A percentile compares a stretch with the other conserved stretches of the same genome.
Evolutionary conservation across 2,329 filamentous ascomycete species (phyloP).

Genomic region (Curvularia eragrostidis): DNA sequence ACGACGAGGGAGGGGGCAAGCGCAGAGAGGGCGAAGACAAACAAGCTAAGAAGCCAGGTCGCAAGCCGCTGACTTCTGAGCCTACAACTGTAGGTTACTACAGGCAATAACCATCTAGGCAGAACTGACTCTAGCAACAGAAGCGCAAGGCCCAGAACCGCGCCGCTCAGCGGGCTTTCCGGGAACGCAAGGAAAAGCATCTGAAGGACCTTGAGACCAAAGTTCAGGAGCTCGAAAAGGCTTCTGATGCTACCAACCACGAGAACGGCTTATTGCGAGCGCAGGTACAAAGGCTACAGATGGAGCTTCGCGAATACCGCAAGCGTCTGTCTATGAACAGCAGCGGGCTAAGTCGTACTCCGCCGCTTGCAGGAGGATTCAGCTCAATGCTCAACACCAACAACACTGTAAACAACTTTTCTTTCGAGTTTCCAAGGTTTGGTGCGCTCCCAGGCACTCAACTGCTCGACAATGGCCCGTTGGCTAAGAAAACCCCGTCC

Average conservation of each 20-base stretch:
- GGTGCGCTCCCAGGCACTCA: slow-evolving; percentile 70
- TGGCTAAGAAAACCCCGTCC: slow-evolving; percentile 40
- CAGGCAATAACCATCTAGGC: slow-evolving; percentile 9
- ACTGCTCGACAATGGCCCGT: slow-evolving; percentile 58
- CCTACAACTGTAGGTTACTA: slow-evolving; percentile 82
- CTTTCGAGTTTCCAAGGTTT: slow-evolving; percentile 96
- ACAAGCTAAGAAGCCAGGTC: slow-evolving; percentile 90
- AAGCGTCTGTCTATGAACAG: slow-evolving; percentile 76
- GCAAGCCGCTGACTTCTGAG: slow-evolving; percentile 94
- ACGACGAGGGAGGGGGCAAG: slow-evolving; percentile 73
- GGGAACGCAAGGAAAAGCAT: slow-evolving; percentile 69
- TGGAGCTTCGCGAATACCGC: slow-evolving; percentile 87
- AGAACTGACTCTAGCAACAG: slow-evolving; percentile 56
- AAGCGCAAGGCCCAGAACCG: slow-evolving; percentile 85
- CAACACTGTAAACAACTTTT: slow-evolving; percentile 79
- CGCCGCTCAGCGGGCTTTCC: slow-evolving; percentile 66
- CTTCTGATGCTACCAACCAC: slow-evolving; percentile 79
- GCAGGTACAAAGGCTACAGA: slow-evolving; percentile 87
- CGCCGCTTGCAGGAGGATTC: slow-evolving; percentile 54
- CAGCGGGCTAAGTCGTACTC: slow-evolving; percentile 56
- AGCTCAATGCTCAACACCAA: slow-evolving; percentile 59
- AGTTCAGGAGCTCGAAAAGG: slow-evolving; percentile 73
- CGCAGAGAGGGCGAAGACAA: slow-evolving; percentile 84
- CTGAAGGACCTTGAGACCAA: slow-evolving; percentile 74
- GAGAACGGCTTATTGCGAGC: slow-evolving; percentile 84